These are phyloP conservation scores for Scorias spongiosa DNA, from an alignment of 2,329 filamentous ascomycete species.

Conservation along the genomic window DNA sequence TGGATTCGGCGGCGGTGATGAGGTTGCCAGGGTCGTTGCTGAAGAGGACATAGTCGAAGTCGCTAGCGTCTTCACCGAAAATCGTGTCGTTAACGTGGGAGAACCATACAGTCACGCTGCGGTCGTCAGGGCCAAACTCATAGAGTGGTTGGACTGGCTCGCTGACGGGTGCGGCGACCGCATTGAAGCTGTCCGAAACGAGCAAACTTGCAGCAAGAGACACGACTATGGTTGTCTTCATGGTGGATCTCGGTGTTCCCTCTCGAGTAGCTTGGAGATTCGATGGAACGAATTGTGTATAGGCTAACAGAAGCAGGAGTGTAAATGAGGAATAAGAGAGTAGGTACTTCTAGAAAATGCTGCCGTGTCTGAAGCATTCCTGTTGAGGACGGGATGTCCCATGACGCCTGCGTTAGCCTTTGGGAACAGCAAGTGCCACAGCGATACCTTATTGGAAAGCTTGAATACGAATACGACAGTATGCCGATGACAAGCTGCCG, in stretches of 20 bases:
- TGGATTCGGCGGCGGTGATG: background rate
- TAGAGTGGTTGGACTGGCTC: background rate
- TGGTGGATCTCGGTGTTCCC: background rate
- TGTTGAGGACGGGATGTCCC: background rate
- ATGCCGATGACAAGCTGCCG: background rate
- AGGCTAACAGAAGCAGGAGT: background rate
- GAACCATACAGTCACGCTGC: background rate
- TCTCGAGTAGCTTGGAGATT: background rate
- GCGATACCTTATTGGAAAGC: background rate
- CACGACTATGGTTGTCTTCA: background rate
- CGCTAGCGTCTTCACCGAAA: background rate
- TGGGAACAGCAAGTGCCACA: background rate
- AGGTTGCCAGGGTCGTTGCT: background rate
- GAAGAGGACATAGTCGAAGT: background rate
- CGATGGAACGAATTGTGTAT: background rate
- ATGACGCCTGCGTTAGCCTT: background rate
- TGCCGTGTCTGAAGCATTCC: background rate
- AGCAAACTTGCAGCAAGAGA: background rate
- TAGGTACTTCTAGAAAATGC: background rate
- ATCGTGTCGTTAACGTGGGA: background rate
- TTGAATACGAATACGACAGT: background rate
- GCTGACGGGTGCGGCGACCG: background rate
- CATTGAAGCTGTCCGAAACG: background rate
- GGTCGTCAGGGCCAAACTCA: background rate
- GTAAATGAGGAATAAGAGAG: background rate